Base-by-base conservation (phyloP, 164 flowering plant genomes). In the Dillenia suffruticosa region DNA sequence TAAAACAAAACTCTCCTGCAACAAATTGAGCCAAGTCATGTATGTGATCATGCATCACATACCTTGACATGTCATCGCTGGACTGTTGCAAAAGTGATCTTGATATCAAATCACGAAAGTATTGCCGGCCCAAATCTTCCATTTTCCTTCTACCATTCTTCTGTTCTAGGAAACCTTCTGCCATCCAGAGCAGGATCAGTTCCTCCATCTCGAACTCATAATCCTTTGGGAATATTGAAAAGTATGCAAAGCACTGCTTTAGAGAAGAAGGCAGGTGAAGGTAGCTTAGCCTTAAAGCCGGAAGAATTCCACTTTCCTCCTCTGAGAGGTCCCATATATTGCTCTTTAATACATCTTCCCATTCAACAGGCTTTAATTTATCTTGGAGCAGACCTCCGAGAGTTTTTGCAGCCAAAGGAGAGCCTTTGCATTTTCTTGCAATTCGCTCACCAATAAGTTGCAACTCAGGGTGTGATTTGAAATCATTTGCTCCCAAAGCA, bases 371-470 rank as follows among this genome's bases (percentile, higher is more conserved):
- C 1, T 52, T 51, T 7, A 2, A 10, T 45, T 61, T 68, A 2
- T 10, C 16, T 19, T 10, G 24, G 52, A 74, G 8, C 1, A 57
- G 24, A 9, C 78, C 47, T 53, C 74, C 72, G 0, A 74, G 50
- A 2, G 62, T 45, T 11, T 22, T 64, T 10, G 63, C 57, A 9
- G 58, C 67, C 6, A 67, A 43, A 17, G 74, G 69, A 13, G 61
- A 49, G 0, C 66, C 64, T 10, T 24, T 12, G 12, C 66, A 73
- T 47, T 60, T 68, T 10, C 13, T 58, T 12, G 58, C 56, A 26
- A 73, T 69, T 32, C 65, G 65, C 51, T 63, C 47, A 5, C 72
- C 72, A 11, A 73, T 49, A 1, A 16, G 11, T 11, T 60, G 11
- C 19, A 68, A 2, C 13, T 68, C 26, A 1, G 64, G 49, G 40